A percentile compares a stretch with the other conserved stretches of the same genome.
These are phyloP conservation scores for Paraleonurus japonicus DNA, from an alignment of 257 asterid genomes.

Conservation along the genomic window DNA sequence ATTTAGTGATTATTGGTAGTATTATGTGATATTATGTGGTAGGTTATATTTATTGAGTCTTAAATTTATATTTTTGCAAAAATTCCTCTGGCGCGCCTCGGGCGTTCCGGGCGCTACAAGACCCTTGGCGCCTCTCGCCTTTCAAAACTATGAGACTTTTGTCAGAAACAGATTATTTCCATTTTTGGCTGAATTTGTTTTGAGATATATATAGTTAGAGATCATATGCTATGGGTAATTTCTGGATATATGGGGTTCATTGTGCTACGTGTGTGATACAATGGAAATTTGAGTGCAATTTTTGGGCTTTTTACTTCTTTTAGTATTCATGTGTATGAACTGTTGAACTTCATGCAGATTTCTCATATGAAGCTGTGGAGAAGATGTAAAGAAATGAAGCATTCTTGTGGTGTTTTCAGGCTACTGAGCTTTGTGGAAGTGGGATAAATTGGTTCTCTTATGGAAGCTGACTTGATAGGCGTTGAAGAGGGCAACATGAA, in stretches of 20 bases:
- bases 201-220: neutral
- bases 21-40: too few species aligned
- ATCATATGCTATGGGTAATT: neutral
- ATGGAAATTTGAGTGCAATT: neutral
- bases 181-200: neutral
- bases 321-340: slow-evolving; percentile 8
- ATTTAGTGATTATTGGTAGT: too few species aligned
- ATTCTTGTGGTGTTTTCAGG: slow-evolving; percentile 18
- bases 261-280: neutral
- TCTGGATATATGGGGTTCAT: neutral
- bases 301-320: neutral
- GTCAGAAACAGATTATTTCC: neutral
- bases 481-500: slow-evolving; percentile 44
- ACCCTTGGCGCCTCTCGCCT: too few species aligned
- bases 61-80: too few species aligned
- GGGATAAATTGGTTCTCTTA: slow-evolving; percentile 31
- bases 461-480: slow-evolving; percentile 48
- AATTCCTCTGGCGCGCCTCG: too few species aligned
- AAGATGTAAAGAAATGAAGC: slow-evolving; percentile 11
- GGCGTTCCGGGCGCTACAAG: too few species aligned
- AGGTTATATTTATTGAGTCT: too few species aligned
- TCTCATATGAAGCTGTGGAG: slow-evolving; percentile 20
- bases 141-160: too few species aligned
- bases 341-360: slow-evolving; percentile 32
- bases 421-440: slow-evolving; percentile 18